Percentiles rank a stretch among this genome's conserved stretches.
Evolutionary conservation across 352 stramenopile species (phyloP).

Genomic region (Phytophthora macrochlamydospora): DNA sequence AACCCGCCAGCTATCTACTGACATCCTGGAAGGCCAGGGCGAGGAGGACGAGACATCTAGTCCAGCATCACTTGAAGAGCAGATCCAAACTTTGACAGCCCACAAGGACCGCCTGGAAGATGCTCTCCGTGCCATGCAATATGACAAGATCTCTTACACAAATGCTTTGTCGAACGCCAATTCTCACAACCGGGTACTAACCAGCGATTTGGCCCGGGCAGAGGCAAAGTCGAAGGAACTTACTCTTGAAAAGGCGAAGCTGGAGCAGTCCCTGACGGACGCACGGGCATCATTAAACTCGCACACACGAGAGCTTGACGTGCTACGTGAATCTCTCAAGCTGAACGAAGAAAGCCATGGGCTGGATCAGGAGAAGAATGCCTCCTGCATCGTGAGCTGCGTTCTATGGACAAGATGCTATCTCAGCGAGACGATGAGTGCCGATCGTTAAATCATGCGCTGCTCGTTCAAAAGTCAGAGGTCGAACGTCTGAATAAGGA

Average conservation of each 20-base stretch:
- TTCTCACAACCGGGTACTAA: slow-evolving; percentile 75
- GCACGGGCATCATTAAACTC: slow-evolving; percentile 43
- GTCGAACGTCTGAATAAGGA: slow-evolving; percentile 55
- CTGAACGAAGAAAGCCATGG: slow-evolving; percentile 54
- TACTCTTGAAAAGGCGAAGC: slow-evolving; percentile 34
- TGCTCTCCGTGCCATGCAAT: slow-evolving; percentile 70
- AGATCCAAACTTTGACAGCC: slow-evolving; percentile 51
- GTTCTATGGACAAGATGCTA: slow-evolving; percentile 74
- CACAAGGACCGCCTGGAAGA: slow-evolving; percentile 79
- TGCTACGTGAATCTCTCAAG: slow-evolving; percentile 61
- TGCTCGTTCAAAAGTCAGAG: slow-evolving; percentile 61
- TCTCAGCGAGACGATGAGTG: slow-evolving; percentile 76
- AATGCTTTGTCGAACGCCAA: slow-evolving; percentile 79
- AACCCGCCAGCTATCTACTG: not conserved
- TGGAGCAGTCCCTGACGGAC: slow-evolving; percentile 52
- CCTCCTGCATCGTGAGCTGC: slow-evolving; percentile 70
- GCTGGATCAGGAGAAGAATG: slow-evolving; percentile 77
- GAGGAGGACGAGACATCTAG: slow-evolving; percentile 3
- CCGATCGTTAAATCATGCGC: slow-evolving; percentile 55
- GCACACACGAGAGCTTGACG: slow-evolving; percentile 57
- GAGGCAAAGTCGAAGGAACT: slow-evolving; percentile 65
- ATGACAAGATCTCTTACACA: slow-evolving; percentile 87
- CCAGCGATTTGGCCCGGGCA: slow-evolving; percentile 56
- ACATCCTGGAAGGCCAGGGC: slow-evolving; percentile 4
- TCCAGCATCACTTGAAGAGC: slow-evolving; percentile 46